Evolutionary conservation across 169 alveolate species (phyloP).

Genomic region (Plasmodium coatneyi): DNA sequence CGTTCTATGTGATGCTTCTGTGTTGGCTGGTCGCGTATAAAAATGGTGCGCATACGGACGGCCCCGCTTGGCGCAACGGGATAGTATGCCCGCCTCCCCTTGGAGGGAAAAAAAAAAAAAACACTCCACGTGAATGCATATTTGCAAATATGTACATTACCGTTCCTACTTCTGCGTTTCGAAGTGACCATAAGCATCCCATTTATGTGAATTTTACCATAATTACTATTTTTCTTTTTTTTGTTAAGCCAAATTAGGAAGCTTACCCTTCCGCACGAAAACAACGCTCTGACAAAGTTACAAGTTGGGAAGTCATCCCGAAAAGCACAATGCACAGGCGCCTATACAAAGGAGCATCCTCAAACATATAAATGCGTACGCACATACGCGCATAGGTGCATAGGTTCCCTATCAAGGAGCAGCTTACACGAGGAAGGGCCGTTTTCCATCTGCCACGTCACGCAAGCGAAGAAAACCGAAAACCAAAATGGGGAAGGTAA

Average conservation of each 20-base stretch:
- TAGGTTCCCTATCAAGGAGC: background rate
- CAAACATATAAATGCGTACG: background rate
- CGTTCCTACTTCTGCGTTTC: background rate
- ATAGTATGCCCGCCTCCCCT: background rate
- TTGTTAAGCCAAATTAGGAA: background rate
- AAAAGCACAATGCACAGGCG: background rate
- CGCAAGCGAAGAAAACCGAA: background rate
- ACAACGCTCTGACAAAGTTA: background rate
- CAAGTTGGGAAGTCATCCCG: background rate
- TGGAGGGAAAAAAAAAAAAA: background rate
- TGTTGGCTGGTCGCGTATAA: background rate
- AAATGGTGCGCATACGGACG: background rate
- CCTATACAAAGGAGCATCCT: background rate
- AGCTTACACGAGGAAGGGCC: background rate
- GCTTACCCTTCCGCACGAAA: background rate
- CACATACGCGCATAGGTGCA: background rate
- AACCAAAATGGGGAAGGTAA: constrained; percentile 26
- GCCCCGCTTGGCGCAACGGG: background rate
- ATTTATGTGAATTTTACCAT: background rate
- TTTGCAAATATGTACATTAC: background rate
- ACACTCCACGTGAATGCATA: background rate
- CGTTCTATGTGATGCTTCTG: background rate
- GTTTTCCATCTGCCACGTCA: background rate
- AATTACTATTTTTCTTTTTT: background rate
- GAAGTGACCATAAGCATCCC: background rate